Conservation (phyloP, 768 basidiomycete species). For the Tricholomella constricta region DNA sequence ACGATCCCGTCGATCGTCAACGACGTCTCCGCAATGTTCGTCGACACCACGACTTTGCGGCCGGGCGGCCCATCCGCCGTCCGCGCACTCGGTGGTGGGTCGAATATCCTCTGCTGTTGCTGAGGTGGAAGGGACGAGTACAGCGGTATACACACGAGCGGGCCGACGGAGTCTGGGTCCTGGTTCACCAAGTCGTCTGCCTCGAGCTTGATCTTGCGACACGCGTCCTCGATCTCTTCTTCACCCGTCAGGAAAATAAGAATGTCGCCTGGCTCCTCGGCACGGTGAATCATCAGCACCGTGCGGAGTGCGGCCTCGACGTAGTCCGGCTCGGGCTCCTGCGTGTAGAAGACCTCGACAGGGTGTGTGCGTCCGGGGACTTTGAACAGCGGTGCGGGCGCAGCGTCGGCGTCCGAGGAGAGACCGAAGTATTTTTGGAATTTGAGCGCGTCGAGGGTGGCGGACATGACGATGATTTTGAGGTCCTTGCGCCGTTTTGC, state of each 20-base stretch:
- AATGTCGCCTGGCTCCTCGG: slow-evolving; percentile 91
- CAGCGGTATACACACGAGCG: slow-evolving; percentile 86
- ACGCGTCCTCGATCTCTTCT: slow-evolving; percentile 97
- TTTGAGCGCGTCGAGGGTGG: slow-evolving; percentile 94
- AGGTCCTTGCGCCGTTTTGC: slow-evolving; percentile 82
- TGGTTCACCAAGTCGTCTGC: slow-evolving; percentile 80
- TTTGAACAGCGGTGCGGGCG: slow-evolving; percentile 81
- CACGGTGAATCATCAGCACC: slow-evolving; percentile 95
- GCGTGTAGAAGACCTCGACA: slow-evolving; percentile 93
- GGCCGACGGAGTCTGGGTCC: slow-evolving; percentile 77
- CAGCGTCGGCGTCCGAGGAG: slow-evolving; percentile 33
- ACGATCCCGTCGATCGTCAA: slow-evolving; percentile 98
- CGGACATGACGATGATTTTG: slow-evolving; percentile 98
- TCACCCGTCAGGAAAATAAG: slow-evolving; percentile 97
- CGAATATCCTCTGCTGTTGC: slow-evolving; percentile 97
- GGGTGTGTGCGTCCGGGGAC: slow-evolving; percentile 94
- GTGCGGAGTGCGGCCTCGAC: slow-evolving; percentile 96
- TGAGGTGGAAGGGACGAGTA: slow-evolving; percentile 94
- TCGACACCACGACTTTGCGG: slow-evolving; percentile 92
- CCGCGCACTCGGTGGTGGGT: slow-evolving; percentile 71
- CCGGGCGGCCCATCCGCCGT: slow-evolving; percentile 75
- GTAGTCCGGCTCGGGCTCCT: slow-evolving; percentile 93
- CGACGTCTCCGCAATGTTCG: slow-evolving; percentile 97
- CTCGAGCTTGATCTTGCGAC: slow-evolving; percentile 89
- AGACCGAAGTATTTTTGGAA: slow-evolving; percentile 92